phyloP scores from a whole-genome alignment of 768 basidiomycete genomes.

The Suillus hirtellus region DNA sequence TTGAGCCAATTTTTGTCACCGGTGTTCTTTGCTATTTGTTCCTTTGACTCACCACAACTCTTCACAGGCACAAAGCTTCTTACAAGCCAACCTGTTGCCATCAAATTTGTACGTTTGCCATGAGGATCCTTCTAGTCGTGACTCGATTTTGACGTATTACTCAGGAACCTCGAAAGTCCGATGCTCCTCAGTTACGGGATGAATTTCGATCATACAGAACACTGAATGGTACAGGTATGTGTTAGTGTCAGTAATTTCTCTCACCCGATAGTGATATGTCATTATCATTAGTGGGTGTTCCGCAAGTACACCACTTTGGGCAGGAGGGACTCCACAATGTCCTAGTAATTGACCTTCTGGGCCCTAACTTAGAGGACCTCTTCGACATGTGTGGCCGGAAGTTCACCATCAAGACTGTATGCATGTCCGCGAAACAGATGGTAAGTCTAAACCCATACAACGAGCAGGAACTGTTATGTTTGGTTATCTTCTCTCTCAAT shows the following conservation, averaged over 20 bases:
- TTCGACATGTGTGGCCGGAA: conserved; percentile 99
- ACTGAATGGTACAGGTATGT: conserved; percentile 83
- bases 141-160: conserved; percentile 15
- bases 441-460: conserved; percentile 44
- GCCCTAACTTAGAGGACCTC: conserved; percentile 96
- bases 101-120: conserved; percentile 82
- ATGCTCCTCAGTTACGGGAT: conserved; percentile 95
- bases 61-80: conserved; percentile 78
- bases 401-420: conserved; percentile 97
- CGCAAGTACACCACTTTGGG: conserved; percentile 98
- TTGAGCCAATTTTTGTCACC: background rate
- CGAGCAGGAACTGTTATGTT: background rate
- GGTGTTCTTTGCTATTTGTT: conserved; percentile 5
- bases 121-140: conserved; percentile 1
- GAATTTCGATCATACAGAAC: conserved; percentile 98
- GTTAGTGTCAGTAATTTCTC: conserved; percentile 13
- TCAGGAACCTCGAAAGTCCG: conserved; percentile 95
- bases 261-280: conserved; percentile 15
- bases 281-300: conserved; percentile 77
- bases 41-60: conserved; percentile 17
- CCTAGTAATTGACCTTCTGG: conserved; percentile 90
- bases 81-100: conserved; percentile 86
- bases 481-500: conserved; percentile 2
- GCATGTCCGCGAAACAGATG: conserved; percentile 99
- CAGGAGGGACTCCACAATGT: conserved; percentile 98